phyloP scores from a whole-genome alignment of 257 asterid genomes.

The Rubia yunnanensis region DNA sequence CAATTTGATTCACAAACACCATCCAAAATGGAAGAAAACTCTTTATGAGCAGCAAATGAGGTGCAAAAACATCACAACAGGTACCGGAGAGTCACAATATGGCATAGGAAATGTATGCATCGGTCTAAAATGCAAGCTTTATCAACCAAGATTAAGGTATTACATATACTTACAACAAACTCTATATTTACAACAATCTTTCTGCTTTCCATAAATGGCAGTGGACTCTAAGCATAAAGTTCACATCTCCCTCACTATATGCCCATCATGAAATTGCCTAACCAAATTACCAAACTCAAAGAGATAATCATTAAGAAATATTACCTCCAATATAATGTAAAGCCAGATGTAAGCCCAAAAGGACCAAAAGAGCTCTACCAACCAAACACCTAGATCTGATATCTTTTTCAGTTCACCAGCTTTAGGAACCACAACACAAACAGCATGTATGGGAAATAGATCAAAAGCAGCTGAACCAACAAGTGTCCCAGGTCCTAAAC shows the following conservation, averaged over 20 bases:
- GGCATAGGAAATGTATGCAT: no score
- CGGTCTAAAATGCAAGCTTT: no score
- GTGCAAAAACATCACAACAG: not conserved
- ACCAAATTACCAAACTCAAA: not conserved
- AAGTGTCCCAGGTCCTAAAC: constrained; percentile 96
- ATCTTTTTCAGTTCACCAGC: constrained; percentile 88
- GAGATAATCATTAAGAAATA: not conserved
- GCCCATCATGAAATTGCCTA: not conserved
- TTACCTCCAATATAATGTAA: constrained; percentile 80
- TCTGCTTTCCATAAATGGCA: not conserved
- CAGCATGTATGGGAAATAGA: constrained; percentile 94
- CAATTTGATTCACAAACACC: not conserved
- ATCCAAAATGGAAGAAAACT: not conserved
- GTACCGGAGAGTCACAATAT: no score
- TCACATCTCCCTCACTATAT: not conserved
- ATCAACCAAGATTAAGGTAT: no score
- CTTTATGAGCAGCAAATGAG: not conserved
- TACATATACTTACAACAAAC: no score
- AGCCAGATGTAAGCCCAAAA: constrained; percentile 99
- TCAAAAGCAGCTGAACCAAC: constrained; percentile 99
- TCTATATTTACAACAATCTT: not conserved
- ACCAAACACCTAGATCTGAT: constrained; percentile 91
- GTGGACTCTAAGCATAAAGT: not conserved
- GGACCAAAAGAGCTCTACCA: constrained; percentile 96
- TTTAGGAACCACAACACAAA: constrained; percentile 89